A percentile compares a stretch with the other conserved stretches of the same genome.
phyloP scores from a whole-genome alignment of 164 flowering plant species.

The Buxus sempervirens region DNA sequence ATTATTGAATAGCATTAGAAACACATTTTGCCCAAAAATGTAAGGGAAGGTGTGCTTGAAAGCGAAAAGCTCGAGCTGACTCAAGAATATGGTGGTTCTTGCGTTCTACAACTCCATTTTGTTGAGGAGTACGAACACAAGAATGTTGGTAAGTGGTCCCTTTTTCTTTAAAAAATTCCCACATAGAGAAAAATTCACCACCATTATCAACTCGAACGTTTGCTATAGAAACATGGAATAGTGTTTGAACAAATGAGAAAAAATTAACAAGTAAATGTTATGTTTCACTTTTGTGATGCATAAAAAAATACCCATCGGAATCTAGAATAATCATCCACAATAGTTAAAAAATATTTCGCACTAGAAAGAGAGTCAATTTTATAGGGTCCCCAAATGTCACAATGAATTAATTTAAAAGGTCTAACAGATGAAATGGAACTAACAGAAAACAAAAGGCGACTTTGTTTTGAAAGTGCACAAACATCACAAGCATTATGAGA shows the following conservation, averaged over 20 bases:
- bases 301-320: no score
- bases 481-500: neutral
- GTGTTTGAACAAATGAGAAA: neutral
- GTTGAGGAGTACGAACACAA: constrained; percentile 6
- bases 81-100: neutral
- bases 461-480: neutral
- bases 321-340: no score
- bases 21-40: constrained; percentile 9
- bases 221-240: neutral
- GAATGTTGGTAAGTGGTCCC: neutral
- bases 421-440: no score
- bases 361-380: neutral
- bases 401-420: neutral
- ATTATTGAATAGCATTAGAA: neutral
- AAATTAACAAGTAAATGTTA: no score
- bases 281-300: no score
- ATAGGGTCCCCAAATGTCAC: constrained; percentile 14
- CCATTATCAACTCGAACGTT: no score
- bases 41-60: neutral
- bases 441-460: neutral
- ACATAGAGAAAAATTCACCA: no score
- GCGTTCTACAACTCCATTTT: constrained; percentile 10
- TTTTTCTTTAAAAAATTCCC: no score
- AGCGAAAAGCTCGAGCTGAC: no score
- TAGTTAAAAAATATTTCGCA: no score